Base-by-base conservation (phyloP, 495 filamentous ascomycete genomes). In the Tuber microsphaerosporum region DNA sequence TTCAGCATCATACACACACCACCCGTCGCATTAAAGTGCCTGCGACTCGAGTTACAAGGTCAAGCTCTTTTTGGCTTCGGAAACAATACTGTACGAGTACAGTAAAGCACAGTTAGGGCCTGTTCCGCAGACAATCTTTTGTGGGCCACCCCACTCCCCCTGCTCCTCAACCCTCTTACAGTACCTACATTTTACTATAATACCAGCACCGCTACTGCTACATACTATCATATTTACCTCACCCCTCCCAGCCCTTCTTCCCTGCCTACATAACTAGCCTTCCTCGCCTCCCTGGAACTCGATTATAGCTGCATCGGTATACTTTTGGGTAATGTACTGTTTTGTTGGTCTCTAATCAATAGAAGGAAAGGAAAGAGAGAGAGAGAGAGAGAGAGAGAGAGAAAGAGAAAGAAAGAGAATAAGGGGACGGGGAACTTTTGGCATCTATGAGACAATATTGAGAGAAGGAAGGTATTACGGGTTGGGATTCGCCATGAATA, bases 401-500 rank as follows among this genome's bases (percentile, higher is more conserved):
- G 41, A 74, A 1, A 46, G 73, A 65, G 74, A 75, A 56, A 56
- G 73, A n/a, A 34, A 70, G 74, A 16, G 65, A 44, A 73, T 43
- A 72, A 44, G 70, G 69, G 65, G 74, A 61, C 48, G 5, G 51
- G 51, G 56, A 65, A 31, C 3, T 17, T 65, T 65, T 65, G 56
- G 56, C 14, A 65, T 65, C 56, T 34, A 65, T 65, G 26, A 16
- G 56, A 65, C 26, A 34, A 65, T 65, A 16, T 65, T 65, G 26
- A 34, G 56, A 12, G 26, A 31, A 65, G 34, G 56, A 26, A 17
- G 26, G 26, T 26, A 65, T 65, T 26, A 65, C 56, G 26, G 34
- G 34, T 65, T n/a, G 56, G 56, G 56, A 65, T 65, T 34, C 75
- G 70, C 73, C 68, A 76, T 75, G 71, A 73, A 74, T 41, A 73